A percentile compares a stretch with the other conserved stretches of the same genome.
These are phyloP conservation scores for Sporothrix globosa DNA, from an alignment of 2,329 filamentous ascomycete species.

Conservation along the genomic window DNA sequence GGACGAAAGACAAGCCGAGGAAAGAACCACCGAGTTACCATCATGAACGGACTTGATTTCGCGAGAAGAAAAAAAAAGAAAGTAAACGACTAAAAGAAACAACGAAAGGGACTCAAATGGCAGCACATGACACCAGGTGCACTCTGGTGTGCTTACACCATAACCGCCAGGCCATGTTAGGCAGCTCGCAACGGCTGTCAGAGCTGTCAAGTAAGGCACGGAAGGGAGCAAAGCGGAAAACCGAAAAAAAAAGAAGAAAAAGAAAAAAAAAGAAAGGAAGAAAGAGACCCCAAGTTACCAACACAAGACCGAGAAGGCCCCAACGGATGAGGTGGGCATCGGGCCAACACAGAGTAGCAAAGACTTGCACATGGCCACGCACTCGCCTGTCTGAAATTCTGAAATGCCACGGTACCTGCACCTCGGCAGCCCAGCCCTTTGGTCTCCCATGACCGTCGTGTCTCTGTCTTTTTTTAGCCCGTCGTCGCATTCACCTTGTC, in stretches of 20 bases:
- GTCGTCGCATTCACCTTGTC: neutral
- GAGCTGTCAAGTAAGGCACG: neutral
- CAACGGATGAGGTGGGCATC: neutral
- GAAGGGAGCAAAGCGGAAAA: neutral
- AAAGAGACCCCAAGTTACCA: neutral
- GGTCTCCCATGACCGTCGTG: neutral
- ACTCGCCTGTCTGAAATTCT: too few species aligned
- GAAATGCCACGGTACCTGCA: conserved; percentile 4
- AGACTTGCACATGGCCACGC: neutral
- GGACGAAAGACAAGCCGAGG: neutral
- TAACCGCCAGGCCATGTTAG: conserved; percentile 19
- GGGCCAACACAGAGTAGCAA: neutral
- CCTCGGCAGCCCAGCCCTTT: neutral
- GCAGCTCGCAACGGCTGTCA: conserved; percentile 5
- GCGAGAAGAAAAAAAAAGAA: neutral
- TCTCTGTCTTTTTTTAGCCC: conserved; percentile 8
- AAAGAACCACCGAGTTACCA: neutral
- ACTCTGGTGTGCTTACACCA: neutral
- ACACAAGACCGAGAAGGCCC: neutral
- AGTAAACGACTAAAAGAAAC: neutral
- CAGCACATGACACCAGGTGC: neutral
- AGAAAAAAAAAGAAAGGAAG: neutral
- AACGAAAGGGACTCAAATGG: neutral
- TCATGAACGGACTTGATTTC: too few species aligned
- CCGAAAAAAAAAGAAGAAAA: neutral